Evolutionary conservation across 2,329 filamentous ascomycete genomes (phyloP).

Genomic region (Venturiaceae sp.): DNA sequence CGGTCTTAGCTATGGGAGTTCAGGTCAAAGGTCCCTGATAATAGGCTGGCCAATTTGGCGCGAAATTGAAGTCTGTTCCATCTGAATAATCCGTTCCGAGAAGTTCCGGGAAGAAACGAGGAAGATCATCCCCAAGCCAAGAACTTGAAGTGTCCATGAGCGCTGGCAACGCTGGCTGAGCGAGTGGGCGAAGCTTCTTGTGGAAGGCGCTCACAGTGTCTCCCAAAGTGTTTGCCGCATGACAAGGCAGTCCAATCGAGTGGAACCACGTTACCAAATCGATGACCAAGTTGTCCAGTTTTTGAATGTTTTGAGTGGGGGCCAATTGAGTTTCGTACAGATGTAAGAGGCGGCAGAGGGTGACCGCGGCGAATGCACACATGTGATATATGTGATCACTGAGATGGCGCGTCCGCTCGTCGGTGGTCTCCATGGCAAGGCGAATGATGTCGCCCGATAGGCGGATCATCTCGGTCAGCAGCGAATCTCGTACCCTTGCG

Average conservation of each 20-base stretch:
- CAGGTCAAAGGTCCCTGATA: constrained; percentile 8
- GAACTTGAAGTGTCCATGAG: constrained; percentile 3
- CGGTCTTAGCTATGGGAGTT: background rate
- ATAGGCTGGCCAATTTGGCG: constrained; percentile 17
- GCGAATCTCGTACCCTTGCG: constrained; percentile 22
- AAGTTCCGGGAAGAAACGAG: constrained; percentile 22
- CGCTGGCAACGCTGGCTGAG: background rate
- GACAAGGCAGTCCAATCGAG: constrained; percentile 31
- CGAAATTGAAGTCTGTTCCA: constrained; percentile 19
- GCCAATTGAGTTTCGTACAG: constrained; percentile 26
- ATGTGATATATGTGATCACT: constrained; percentile 39
- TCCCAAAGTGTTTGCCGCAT: constrained; percentile 29
- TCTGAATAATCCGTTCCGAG: constrained; percentile 19
- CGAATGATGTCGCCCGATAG: constrained; percentile 30
- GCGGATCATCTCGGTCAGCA: constrained; percentile 31
- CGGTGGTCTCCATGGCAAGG: constrained; percentile 32
- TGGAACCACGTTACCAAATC: constrained; percentile 30
- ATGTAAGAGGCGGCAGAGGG: constrained; percentile 26
- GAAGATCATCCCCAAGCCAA: constrained; percentile 14
- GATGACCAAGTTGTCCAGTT: constrained; percentile 24
- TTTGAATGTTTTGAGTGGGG: constrained; percentile 19
- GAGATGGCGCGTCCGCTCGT: constrained; percentile 33
- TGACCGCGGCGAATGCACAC: constrained; percentile 34
- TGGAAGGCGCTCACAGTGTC: constrained; percentile 26
- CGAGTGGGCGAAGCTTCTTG: constrained; percentile 24